phyloP scores from a whole-genome alignment of 805 yeast genomes.

The Babjeviella inositovora region DNA sequence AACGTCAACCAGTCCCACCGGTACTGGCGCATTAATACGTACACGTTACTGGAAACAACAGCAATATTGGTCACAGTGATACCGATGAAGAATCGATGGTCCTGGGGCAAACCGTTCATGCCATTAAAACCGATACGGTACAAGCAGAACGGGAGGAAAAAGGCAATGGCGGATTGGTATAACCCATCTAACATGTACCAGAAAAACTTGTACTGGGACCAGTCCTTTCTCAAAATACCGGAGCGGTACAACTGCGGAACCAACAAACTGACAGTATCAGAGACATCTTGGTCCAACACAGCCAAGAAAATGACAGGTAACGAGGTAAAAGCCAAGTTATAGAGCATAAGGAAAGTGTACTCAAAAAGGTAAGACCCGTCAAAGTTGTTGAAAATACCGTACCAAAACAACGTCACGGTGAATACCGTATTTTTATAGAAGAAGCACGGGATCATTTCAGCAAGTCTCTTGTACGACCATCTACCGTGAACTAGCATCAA shows the following conservation, averaged over 20 bases:
- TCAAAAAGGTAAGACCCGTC: constrained; percentile 70
- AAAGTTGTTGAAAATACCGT: constrained; percentile 47
- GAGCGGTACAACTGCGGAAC: constrained; percentile 58
- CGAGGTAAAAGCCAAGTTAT: constrained; percentile 70
- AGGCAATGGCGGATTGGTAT: constrained; percentile 56
- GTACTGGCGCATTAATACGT: constrained; percentile 49
- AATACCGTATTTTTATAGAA: constrained; percentile 66
- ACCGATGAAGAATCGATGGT: constrained; percentile 64
- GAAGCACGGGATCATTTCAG: constrained; percentile 68
- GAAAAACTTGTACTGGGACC: constrained; percentile 44
- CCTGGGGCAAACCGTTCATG: constrained; percentile 32
- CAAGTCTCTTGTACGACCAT: constrained; percentile 62
- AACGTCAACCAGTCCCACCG: constrained; percentile 68
- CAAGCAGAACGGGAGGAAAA: constrained; percentile 49
- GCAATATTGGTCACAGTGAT: constrained; percentile 41
- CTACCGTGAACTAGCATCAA: constrained; percentile 68
- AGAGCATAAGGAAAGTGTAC: constrained; percentile 64
- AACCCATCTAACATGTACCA: constrained; percentile 54
- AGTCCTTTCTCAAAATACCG: constrained; percentile 50
- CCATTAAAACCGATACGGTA: constrained; percentile 24
- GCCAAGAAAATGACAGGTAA: constrained; percentile 64
- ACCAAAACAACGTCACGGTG: constrained; percentile 67
- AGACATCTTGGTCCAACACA: constrained; percentile 61
- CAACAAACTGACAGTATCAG: constrained; percentile 43
- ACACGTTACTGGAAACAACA: constrained; percentile 48